Evolutionary conservation across 768 basidiomycete species (phyloP).

Genomic region (Boletus subparvulus): DNA sequence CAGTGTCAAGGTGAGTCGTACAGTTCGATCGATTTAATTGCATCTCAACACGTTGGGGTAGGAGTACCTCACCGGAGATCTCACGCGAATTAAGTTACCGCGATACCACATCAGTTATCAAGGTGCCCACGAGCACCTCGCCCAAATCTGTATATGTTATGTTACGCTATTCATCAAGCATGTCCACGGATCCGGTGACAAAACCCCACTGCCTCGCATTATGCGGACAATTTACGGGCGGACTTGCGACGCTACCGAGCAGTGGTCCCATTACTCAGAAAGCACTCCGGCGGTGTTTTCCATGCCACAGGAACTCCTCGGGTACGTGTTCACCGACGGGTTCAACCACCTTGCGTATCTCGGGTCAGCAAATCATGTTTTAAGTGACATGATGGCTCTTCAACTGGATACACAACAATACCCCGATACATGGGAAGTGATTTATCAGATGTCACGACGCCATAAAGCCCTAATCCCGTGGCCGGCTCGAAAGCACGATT

Average conservation of each 20-base stretch:
- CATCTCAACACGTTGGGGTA: not conserved
- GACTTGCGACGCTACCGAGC: not conserved
- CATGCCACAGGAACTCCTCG: not conserved
- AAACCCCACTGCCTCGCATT: not conserved
- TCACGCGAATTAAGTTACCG: not conserved
- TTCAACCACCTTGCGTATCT: conserved; percentile 9
- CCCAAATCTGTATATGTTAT: conserved; percentile 4
- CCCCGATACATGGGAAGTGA: not conserved
- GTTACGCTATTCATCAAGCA: not conserved
- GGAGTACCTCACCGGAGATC: conserved; percentile 15
- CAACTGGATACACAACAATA: not conserved
- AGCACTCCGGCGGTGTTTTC: not conserved
- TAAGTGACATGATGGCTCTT: conserved; percentile 1
- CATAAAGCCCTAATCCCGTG: not conserved
- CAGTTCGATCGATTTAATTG: not conserved
- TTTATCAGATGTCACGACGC: not conserved
- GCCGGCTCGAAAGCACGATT: conserved; percentile 3
- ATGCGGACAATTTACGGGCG: not conserved
- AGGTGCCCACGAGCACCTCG: conserved; percentile 7
- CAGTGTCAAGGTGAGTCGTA: conserved; percentile 21
- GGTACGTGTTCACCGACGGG: conserved; percentile 1
- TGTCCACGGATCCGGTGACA: not conserved
- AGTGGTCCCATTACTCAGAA: not conserved
- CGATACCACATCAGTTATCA: conserved; percentile 5
- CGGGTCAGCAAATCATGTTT: not conserved